Conservation (phyloP, 2,329 filamentous ascomycete species). For the Stagonosporopsis vannaccii region DNA sequence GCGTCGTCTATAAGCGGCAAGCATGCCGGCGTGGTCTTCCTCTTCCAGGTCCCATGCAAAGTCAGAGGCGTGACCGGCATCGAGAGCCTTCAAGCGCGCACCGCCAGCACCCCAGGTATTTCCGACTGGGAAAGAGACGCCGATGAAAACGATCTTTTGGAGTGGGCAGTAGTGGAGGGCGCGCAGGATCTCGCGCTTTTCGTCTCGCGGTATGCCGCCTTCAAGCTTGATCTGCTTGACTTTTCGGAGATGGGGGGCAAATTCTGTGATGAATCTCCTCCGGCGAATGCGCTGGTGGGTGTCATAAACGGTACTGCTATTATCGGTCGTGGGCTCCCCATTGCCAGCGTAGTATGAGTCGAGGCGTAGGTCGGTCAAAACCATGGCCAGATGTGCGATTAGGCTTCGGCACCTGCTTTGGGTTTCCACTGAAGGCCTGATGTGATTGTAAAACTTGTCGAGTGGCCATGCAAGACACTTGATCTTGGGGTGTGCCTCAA, state of each 20-base stretch:
- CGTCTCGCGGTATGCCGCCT: conserved; percentile 56
- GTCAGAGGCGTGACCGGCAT: conserved; percentile 32
- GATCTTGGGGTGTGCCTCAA: conserved; percentile 55
- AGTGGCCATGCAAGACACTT: conserved; percentile 57
- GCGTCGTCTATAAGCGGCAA: conserved; percentile 35
- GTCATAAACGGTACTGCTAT: conserved; percentile 22
- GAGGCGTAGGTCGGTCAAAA: conserved; percentile 52
- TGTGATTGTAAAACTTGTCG: conserved; percentile 53
- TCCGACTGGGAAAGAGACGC: conserved; percentile 52
- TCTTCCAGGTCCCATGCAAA: conserved; percentile 37
- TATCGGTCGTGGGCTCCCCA: conserved; percentile 44
- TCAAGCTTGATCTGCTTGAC: conserved; percentile 56
- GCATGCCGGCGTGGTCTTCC: conserved; percentile 37
- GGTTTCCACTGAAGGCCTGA: conserved; percentile 31
- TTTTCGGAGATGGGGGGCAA: conserved; percentile 52
- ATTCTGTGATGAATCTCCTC: conserved; percentile 52
- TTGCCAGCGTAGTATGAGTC: conserved; percentile 46
- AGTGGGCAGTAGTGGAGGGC: conserved; percentile 53
- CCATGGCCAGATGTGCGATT: conserved; percentile 50
- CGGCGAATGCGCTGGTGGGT: conserved; percentile 36
- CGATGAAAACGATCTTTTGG: conserved; percentile 56
- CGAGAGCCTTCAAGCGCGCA: conserved; percentile 39
- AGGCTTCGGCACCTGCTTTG: conserved; percentile 36
- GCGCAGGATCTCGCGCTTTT: conserved; percentile 55
- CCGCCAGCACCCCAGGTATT: conserved; percentile 55